A percentile compares a stretch with the other conserved stretches of the same genome.
phyloP scores from a whole-genome alignment of 495 filamentous ascomycete genomes.

The Aspergillus taichungensis region DNA sequence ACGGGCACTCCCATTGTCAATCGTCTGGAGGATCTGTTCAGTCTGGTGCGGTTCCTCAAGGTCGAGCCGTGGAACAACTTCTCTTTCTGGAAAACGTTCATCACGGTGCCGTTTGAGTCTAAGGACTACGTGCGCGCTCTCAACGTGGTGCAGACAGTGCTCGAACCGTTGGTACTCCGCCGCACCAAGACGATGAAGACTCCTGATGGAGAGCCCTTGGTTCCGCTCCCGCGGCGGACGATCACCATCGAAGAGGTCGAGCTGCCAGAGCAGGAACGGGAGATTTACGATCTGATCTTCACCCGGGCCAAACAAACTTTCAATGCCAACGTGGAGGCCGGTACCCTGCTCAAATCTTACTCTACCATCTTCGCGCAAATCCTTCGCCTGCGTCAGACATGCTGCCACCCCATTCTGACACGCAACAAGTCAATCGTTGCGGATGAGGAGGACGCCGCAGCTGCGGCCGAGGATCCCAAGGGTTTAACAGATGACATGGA shows the following conservation, averaged over 20 bases:
- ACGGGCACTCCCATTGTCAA: conserved; percentile 98
- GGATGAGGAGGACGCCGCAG: conserved; percentile 79
- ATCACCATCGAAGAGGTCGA: conserved; percentile 80
- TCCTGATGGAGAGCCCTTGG: conserved; percentile 76
- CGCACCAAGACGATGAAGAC: conserved; percentile 98
- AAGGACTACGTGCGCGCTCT: conserved; percentile 88
- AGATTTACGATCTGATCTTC: conserved; percentile 86
- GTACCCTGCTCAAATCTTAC: conserved; percentile 87
- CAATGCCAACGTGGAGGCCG: conserved; percentile 75
- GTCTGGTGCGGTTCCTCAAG: conserved; percentile 77
- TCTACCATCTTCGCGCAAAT: conserved; percentile 97
- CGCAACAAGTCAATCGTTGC: conserved; percentile 75
- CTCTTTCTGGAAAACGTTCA: conserved; percentile 98
- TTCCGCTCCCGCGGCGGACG: conserved; percentile 71
- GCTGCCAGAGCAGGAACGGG: conserved; percentile 72
- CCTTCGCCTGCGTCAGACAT: conserved; percentile 84
- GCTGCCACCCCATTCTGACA: conserved; percentile 85
- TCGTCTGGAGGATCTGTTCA: conserved; percentile 93
- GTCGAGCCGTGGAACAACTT: conserved; percentile 98
- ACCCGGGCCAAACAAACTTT: conserved; percentile 75
- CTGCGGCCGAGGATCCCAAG: conserved; percentile 66
- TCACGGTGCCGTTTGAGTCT: conserved; percentile 91
- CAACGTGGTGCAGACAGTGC: conserved; percentile 92
- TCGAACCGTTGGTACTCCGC: conserved; percentile 91
- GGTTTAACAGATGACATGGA: conserved; percentile 96